Conservation (phyloP, 108 stramenopile species). For the Nitzschia inconspicua region DNA sequence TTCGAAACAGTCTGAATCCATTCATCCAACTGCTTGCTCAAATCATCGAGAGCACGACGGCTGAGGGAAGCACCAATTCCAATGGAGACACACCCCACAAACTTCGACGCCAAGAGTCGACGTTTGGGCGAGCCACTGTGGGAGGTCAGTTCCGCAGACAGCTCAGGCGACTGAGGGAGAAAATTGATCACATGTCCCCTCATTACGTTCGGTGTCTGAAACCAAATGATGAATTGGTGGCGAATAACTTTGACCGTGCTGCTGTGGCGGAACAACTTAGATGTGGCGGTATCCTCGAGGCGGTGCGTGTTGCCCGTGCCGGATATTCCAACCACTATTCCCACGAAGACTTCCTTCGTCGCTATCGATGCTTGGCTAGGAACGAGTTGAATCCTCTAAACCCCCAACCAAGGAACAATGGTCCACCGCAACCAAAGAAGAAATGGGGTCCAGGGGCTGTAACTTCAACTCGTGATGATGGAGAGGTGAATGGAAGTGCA, state of each 20-base stretch:
- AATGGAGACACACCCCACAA: constrained; percentile 1
- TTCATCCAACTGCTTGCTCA: constrained; percentile 49
- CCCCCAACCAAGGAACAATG: neutral
- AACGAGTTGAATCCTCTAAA: constrained; percentile 18
- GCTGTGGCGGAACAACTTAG: constrained; percentile 86
- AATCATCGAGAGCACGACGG: constrained; percentile 22
- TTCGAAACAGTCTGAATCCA: constrained; percentile 43
- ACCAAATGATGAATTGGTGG: constrained; percentile 84
- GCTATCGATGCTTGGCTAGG: constrained; percentile 55
- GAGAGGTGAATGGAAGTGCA: neutral
- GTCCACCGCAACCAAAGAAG: neutral
- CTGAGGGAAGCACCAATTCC: constrained; percentile 4
- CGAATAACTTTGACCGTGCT: constrained; percentile 73
- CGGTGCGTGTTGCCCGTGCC: constrained; percentile 83
- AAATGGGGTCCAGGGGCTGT: constrained; percentile 1
- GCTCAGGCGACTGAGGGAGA: constrained; percentile 53
- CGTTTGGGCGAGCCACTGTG: constrained; percentile 53
- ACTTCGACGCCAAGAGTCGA: constrained; percentile 29
- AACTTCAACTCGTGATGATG: neutral
- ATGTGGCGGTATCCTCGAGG: constrained; percentile 90
- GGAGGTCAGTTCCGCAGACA: constrained; percentile 76
- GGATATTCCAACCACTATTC: constrained; percentile 89
- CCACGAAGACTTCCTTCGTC: constrained; percentile 63
- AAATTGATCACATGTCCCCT: constrained; percentile 75
- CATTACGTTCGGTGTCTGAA: constrained; percentile 92